phyloP scores from a whole-genome alignment of 164 flowering plant species.

The Tetracentron sinense region DNA sequence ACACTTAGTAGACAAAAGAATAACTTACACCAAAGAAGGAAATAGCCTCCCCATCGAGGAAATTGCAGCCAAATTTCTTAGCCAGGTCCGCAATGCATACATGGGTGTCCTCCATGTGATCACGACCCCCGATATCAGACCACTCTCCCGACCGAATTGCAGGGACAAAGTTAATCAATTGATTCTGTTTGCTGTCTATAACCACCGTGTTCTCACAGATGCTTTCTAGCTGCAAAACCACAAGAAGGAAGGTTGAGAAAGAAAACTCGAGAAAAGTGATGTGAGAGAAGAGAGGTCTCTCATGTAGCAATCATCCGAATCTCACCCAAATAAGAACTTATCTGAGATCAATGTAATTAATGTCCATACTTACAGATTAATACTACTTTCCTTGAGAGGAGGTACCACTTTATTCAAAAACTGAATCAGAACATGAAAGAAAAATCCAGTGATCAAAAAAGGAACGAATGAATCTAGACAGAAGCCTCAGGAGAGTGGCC shows the following conservation, averaged over 20 bases:
- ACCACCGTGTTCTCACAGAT: slow-evolving; percentile 55
- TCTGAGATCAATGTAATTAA: too few species aligned
- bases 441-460: too few species aligned
- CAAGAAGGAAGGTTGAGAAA: too few species aligned
- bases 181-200: slow-evolving; percentile 31
- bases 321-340: not conserved
- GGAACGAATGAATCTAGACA: too few species aligned
- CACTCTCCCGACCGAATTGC: slow-evolving; percentile 78
- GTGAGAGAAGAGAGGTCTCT: too few species aligned
- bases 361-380: too few species aligned
- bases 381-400: not conserved
- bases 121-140: slow-evolving; percentile 79
- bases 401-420: not conserved
- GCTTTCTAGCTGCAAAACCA: slow-evolving; percentile 61
- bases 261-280: too few species aligned
- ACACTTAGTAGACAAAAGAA: too few species aligned
- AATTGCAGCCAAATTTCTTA: slow-evolving; percentile 45
- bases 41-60: slow-evolving; percentile 42
- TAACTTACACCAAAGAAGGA: slow-evolving; percentile 97
- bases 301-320: not conserved
- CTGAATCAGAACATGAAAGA: too few species aligned
- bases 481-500: too few species aligned
- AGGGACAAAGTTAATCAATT: slow-evolving; percentile 43
- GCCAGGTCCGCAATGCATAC: slow-evolving; percentile 75
- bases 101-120: slow-evolving; percentile 87